Base-by-base conservation (phyloP, 257 asterid species). In the Voacanga thouarsii region DNA sequence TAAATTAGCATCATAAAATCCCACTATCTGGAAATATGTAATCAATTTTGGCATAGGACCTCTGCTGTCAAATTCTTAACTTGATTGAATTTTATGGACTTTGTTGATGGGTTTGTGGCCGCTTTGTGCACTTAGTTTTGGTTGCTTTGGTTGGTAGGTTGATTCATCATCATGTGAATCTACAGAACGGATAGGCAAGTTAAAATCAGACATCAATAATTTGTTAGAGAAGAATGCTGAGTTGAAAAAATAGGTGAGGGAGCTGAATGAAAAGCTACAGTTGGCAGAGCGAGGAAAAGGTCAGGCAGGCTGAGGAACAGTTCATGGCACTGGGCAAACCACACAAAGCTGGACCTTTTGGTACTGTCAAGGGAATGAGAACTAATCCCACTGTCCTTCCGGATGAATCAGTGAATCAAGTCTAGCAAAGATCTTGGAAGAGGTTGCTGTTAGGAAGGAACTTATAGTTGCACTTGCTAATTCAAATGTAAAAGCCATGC, bases 281-380 rank as follows among this genome's bases (percentile, higher is more conserved):
- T n/a, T n/a, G n/a, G n/a, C n/a, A n/a, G n/a, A n/a, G n/a, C n/a
- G n/a, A n/a, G n/a, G n/a, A n/a, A n/a, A n/a, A n/a, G n/a, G n/a
- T n/a, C n/a, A n/a, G n/a, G n/a, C n/a, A n/a, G n/a, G n/a, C n/a
- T n/a, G n/a, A n/a, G n/a, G n/a, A n/a, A n/a, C n/a, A n/a, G n/a
- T n/a, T n/a, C n/a, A n/a, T n/a, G n/a, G n/a, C n/a, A n/a, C 50
- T 83, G 76, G 73, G 86, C 37, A 89, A 86, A 79, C 93, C 91
- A 3, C 89, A 70, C 66, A 92, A 90, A 83, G 93, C 91, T 26
- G 96, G 93, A 16, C 92, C 93, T 67, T 91, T 90, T 73, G 94
- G 97, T 63, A 88, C 96, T 10, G 92, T 91, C 41, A 92, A 92
- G 87, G 87, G 86, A 57, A 71, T 84, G 75, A 92, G 97, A 75